phyloP scores from a whole-genome alignment of 2,329 filamentous ascomycete species.

The Pestalotiopsis sp. region DNA sequence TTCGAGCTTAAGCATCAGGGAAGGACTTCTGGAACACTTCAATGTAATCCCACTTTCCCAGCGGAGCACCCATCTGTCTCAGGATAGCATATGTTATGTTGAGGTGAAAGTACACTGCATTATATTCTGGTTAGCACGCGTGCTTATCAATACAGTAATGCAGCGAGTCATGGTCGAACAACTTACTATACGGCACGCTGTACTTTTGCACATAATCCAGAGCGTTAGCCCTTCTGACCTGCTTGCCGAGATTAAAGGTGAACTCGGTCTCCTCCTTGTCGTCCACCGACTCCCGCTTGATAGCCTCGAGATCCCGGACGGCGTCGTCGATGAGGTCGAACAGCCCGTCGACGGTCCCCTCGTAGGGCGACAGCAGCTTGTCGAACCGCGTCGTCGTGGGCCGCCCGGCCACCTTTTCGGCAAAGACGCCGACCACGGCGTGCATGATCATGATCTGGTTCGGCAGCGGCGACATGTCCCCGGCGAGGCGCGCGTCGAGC shows the following conservation, averaged over 20 bases:
- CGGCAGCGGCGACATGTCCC: constrained; percentile 44
- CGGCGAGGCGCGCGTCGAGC: constrained; percentile 31
- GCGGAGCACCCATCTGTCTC: constrained; percentile 58
- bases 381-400: constrained; percentile 27
- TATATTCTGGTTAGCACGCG: not conserved
- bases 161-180: not conserved
- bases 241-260: constrained; percentile 32
- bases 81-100: constrained; percentile 60
- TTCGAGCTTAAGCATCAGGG: not conserved
- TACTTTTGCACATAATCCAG: constrained; percentile 48
- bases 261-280: constrained; percentile 34
- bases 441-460: constrained; percentile 37
- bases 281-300: constrained; percentile 28
- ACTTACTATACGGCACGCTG: constrained; percentile 51
- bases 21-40: constrained; percentile 12
- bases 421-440: constrained; percentile 28
- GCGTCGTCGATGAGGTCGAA: constrained; percentile 35
- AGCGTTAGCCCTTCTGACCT: constrained; percentile 25
- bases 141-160: not conserved
- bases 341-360: constrained; percentile 34
- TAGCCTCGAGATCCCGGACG: constrained; percentile 27
- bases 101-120: constrained; percentile 59
- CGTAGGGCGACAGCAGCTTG: constrained; percentile 21
- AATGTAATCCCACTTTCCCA: constrained; percentile 61
- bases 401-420: constrained; percentile 36